Conservation (phyloP, 768 basidiomycete species). For the Lactifluus volemus region DNA sequence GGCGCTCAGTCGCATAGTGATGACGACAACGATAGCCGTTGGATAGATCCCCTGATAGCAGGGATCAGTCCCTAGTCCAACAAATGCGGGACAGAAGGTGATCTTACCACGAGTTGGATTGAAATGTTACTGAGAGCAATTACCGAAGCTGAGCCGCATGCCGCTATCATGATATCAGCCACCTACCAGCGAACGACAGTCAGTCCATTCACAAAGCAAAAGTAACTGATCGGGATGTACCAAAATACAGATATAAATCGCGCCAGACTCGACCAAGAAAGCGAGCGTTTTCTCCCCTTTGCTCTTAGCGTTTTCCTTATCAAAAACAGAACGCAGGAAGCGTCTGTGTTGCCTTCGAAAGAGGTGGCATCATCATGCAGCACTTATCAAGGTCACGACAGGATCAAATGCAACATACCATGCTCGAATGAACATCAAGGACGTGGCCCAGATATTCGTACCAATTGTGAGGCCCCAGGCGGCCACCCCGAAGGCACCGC, state of each 20-base stretch:
- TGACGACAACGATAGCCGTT: slow-evolving; percentile 2
- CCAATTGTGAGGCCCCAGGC: background rate
- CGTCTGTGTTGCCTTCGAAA: slow-evolving; percentile 1
- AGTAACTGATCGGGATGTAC: background rate
- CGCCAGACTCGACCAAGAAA: slow-evolving; percentile 6
- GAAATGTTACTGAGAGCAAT: background rate
- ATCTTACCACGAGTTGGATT: slow-evolving; percentile 8
- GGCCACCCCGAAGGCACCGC: background rate
- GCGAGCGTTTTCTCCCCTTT: background rate
- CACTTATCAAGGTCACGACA: background rate
- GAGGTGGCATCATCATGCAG: background rate
- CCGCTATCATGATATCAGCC: background rate
- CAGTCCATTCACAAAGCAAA: background rate
- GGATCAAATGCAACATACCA: slow-evolving; percentile 1
- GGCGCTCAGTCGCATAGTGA: slow-evolving; percentile 6
- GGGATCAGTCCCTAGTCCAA: background rate
- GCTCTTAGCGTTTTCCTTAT: background rate
- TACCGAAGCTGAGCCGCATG: too few species aligned
- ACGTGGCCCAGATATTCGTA: slow-evolving; percentile 11
- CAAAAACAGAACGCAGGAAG: background rate
- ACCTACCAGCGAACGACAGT: background rate
- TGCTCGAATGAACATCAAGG: slow-evolving; percentile 4
- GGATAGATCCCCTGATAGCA: slow-evolving; percentile 7
- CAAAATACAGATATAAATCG: slow-evolving; percentile 6
- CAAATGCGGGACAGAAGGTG: background rate